These are phyloP conservation scores for Trichosphaerium sp. DNA, from an alignment of 78 protist species.

Conservation along the genomic window DNA sequence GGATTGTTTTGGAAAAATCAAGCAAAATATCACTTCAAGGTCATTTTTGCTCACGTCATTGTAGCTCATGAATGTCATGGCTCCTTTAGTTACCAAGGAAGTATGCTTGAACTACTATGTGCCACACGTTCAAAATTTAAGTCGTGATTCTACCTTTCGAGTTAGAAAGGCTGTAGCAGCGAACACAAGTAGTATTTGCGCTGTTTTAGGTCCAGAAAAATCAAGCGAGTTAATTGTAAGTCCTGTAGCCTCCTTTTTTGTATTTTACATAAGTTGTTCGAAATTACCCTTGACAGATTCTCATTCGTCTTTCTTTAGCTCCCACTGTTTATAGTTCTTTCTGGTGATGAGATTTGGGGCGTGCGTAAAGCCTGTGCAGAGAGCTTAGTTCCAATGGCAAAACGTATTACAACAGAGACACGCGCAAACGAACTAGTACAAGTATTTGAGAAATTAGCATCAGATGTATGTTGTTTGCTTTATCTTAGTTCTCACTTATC, in stretches of 20 bases:
- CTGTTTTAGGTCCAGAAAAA: slow-evolving; percentile 22
- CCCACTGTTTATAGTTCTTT: slow-evolving; percentile 23
- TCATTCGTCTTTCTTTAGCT: slow-evolving; percentile 3
- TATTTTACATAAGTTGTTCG: too few relatives aligned
- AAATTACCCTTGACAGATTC: too few relatives aligned
- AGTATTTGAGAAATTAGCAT: slow-evolving; percentile 20
- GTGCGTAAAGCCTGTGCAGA: slow-evolving; percentile 60
- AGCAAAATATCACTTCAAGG: too few relatives aligned
- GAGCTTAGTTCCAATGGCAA: slow-evolving; percentile 6
- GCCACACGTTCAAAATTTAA: slow-evolving; percentile 21
- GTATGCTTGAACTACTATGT: too few relatives aligned
- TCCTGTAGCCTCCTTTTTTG: background rate
- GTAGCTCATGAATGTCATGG: slow-evolving; percentile 29
- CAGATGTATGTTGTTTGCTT: slow-evolving; percentile 29
- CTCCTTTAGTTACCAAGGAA: slow-evolving; percentile 10
- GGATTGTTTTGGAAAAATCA: too few relatives aligned
- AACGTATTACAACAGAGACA: slow-evolving; percentile 17
- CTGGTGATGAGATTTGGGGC: slow-evolving; percentile 58
- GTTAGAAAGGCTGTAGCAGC: slow-evolving; percentile 42
- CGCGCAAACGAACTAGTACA: slow-evolving; percentile 27
- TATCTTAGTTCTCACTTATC: background rate
- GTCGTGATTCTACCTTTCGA: slow-evolving; percentile 30
- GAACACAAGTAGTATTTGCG: slow-evolving; percentile 30
- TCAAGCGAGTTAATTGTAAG: slow-evolving; percentile 30
- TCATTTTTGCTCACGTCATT: slow-evolving; percentile 6